A percentile compares a stretch with the other conserved stretches of the same genome.
Conservation (phyloP, 768 basidiomycete species). For the Russula emetica region DNA sequence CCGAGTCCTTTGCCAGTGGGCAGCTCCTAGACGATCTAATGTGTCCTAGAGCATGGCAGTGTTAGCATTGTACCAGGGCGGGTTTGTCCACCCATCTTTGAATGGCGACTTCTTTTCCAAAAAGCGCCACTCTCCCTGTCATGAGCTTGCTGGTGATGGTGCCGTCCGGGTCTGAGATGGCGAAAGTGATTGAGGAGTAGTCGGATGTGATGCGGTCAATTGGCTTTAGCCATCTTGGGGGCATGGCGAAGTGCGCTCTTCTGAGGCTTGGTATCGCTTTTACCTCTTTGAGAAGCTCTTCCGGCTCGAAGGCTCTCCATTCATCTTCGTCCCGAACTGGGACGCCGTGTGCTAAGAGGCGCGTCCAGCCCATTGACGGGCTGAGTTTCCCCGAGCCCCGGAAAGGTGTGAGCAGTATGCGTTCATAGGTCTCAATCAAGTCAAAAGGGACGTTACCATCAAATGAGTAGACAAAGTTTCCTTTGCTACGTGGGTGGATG, state of each 20-base stretch:
- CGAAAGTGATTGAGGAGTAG: neutral
- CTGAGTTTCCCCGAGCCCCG: neutral
- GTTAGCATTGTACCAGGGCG: neutral
- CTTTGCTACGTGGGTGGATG: neutral
- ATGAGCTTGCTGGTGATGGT: neutral
- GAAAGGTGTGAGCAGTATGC: neutral
- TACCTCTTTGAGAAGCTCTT: neutral
- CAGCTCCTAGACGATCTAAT: neutral
- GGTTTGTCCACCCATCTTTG: neutral
- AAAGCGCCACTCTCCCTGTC: neutral
- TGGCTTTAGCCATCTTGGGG: neutral
- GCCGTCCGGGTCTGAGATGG: neutral
- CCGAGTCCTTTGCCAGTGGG: neutral
- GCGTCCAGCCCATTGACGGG: neutral
- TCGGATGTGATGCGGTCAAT: rapidly evolving
- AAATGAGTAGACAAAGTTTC: neutral
- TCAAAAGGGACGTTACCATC: neutral
- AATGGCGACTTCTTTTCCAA: neutral
- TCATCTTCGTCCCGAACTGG: neutral
- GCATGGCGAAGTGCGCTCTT: neutral
- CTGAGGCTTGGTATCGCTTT: neutral
- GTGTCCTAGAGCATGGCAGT: neutral
- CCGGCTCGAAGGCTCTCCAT: rapidly evolving
- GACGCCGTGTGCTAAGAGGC: neutral
- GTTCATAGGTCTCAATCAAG: rapidly evolving